Evolutionary conservation across 192 early-diverging fungal genomes (phyloP), one percentile per base, ranked within the genome.

Genomic region (Endogone sp.): DNA sequence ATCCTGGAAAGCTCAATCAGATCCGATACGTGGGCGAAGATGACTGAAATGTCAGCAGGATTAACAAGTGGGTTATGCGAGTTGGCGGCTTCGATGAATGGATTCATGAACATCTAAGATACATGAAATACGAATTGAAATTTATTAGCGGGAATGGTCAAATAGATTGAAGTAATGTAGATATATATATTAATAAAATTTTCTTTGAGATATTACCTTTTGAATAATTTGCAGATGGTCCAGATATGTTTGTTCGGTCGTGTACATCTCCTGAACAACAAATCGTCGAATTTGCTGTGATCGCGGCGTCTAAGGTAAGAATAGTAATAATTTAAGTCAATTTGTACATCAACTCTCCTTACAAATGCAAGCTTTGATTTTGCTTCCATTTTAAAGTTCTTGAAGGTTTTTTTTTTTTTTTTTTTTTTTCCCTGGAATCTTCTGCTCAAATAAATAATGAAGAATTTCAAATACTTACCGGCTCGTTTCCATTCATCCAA

Each of bases 221-320:
- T 84, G 75, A 23, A 80, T 69, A n/a, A 70, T 79, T 29, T 62
- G 69, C 72, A 84, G 63, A 66, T 82, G 81, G 44, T 79, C 76
- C 27, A 84, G 61, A 26, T 84, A 84, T 57, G 81, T 81, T 2
- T 70, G 37, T 65, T 84, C 83, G 3, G 83, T 84, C 11, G 83
- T 77, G 28, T 80, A 70, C 32, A 84, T 76, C 74, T 84, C 83
- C 21, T 80, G 75, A 13, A 79, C 73, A 49, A 84, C 78, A 60
- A 75, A 84, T 21, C 66, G 69, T 31, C 66, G 29, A 57, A 76
- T 66, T 67, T 73, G 70, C 16, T 30, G 27, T 55, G 73, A 67
- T 10, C 62, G 61, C 30, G 68, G 13, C 4, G 16, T 2, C 37
- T 44, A 44, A 44, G 13, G 4, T 44, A 13, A 44, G 37, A 44